Conservation (phyloP, 495 filamentous ascomycete genomes). For the Xylaria cubensis region DNA sequence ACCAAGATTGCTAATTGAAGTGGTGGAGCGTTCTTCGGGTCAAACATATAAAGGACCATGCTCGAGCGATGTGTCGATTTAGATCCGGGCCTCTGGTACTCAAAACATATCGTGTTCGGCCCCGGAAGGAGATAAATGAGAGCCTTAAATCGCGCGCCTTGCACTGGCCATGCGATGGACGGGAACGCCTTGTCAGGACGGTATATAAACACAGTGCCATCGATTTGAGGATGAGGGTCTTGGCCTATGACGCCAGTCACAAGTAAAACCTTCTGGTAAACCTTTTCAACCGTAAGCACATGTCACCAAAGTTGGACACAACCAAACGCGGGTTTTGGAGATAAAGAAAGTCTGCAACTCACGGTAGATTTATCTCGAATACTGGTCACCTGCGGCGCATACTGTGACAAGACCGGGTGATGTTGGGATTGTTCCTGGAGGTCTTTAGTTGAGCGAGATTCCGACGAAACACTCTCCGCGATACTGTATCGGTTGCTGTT, state of each 20-base stretch:
- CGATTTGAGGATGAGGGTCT: conserved; percentile 66
- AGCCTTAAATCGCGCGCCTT: conserved; percentile 86
- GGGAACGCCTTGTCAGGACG: conserved; percentile 87
- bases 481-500: conserved; percentile 53
- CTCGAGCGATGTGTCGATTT: conserved; percentile 70
- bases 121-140: conserved; percentile 86
- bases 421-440: conserved; percentile 16
- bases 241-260: conserved; percentile 82
- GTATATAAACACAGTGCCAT: conserved; percentile 79
- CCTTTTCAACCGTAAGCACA: conserved; percentile 55
- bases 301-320: conserved; percentile 13
- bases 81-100: conserved; percentile 77
- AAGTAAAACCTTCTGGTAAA: conserved; percentile 86
- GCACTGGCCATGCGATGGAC: conserved; percentile 81
- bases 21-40: conserved; percentile 75
- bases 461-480: conserved; percentile 44
- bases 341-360: conserved; percentile 36
- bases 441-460: conserved; percentile 27
- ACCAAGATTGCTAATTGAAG: conserved; percentile 85
- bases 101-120: conserved; percentile 82
- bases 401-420: conserved; percentile 63
- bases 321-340: not conserved
- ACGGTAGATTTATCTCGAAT: conserved; percentile 85
- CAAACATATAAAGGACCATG: conserved; percentile 83
- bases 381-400: conserved; percentile 77